Conservation (phyloP, 148 eudicot species). For the Fagopyrum tataricum region DNA sequence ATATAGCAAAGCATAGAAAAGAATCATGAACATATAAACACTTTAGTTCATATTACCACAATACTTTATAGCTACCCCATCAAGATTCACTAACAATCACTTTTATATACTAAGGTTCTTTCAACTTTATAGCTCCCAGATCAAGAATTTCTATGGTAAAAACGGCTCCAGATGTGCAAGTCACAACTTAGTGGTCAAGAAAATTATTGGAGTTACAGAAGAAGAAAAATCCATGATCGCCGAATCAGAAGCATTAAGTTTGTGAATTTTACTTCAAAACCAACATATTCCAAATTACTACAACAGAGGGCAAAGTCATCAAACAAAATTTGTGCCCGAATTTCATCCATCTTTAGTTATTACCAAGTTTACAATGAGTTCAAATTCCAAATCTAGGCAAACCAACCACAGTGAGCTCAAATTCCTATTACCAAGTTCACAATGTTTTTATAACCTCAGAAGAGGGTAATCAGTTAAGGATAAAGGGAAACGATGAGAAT, state of each 20-base stretch:
- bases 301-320: neutral
- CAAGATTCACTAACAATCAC: neutral
- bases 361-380: neutral
- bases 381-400: neutral
- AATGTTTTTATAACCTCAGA: neutral
- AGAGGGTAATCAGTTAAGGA: neutral
- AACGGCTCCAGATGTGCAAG: neutral
- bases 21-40: neutral
- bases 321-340: neutral
- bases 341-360: neutral
- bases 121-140: neutral
- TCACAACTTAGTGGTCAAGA: neutral
- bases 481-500: neutral
- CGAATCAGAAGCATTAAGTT: neutral
- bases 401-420: neutral
- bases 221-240: neutral
- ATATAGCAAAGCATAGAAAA: conserved; percentile 10
- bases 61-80: neutral
- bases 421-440: neutral
- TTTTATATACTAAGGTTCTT: neutral
- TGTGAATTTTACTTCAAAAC: neutral
- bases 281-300: neutral
- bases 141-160: neutral
- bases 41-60: neutral
- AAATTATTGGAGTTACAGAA: neutral